Evolutionary conservation across 352 stramenopile species (phyloP).

Genomic region (Phytopythium helicoides): DNA sequence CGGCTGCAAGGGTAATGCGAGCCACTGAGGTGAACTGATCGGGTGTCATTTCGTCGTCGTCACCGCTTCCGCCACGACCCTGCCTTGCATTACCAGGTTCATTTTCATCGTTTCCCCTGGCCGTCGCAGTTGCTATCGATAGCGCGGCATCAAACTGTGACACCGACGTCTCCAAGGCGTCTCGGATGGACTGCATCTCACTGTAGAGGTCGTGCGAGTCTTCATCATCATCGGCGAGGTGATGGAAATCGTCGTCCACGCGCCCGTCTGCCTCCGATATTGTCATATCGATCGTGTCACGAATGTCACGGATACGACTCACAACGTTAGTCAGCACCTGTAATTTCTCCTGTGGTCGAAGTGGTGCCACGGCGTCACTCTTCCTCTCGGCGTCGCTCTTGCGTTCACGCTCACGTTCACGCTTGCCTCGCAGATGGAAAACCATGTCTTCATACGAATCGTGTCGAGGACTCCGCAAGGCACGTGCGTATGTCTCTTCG

Average conservation of each 20-base stretch:
- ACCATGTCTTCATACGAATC: slow-evolving; percentile 61
- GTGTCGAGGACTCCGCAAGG: slow-evolving; percentile 43
- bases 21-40: slow-evolving; percentile 60
- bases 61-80: slow-evolving; percentile 5
- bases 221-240: slow-evolving; percentile 31
- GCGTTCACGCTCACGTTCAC: slow-evolving; percentile 24
- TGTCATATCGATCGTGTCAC: slow-evolving; percentile 65
- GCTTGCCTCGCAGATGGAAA: slow-evolving; percentile 51
- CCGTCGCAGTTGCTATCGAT: slow-evolving; percentile 41
- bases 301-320: slow-evolving; percentile 58
- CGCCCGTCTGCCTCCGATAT: slow-evolving; percentile 47
- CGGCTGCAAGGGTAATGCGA: slow-evolving; percentile 65
- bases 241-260: slow-evolving; percentile 20
- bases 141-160: slow-evolving; percentile 48
- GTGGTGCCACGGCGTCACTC: slow-evolving; percentile 9
- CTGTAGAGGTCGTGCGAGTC: slow-evolving; percentile 28
- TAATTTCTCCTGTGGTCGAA: slow-evolving; percentile 46
- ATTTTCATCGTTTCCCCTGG: slow-evolving; percentile 4
- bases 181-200: slow-evolving; percentile 50
- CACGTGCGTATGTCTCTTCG: slow-evolving; percentile 50
- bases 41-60: slow-evolving; percentile 30
- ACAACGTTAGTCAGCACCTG: slow-evolving; percentile 56
- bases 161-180: slow-evolving; percentile 49
- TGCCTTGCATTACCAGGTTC: background rate
- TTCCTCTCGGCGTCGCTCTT: slow-evolving; percentile 9